These are phyloP conservation scores for Saururus chinensis DNA, from an alignment of 164 flowering plant species.

Conservation along the genomic window DNA sequence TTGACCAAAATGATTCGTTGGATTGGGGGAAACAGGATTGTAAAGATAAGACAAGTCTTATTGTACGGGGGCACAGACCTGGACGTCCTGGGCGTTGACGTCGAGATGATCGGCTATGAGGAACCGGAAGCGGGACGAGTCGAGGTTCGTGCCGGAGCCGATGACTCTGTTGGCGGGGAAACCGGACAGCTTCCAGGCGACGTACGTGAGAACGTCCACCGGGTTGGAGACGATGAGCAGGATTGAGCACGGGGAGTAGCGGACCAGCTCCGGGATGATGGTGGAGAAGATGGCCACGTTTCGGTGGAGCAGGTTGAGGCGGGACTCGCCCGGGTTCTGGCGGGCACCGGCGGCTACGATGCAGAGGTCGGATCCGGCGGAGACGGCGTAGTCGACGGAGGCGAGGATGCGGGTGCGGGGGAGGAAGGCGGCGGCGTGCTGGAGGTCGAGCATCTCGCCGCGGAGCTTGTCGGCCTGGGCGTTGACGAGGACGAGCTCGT, in stretches of 20 bases:
- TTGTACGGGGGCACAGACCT: constrained; percentile 15
- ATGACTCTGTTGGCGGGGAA: constrained; percentile 46
- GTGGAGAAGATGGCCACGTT: constrained; percentile 34
- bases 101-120: constrained; percentile 53
- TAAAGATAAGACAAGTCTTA: too few species aligned
- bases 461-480: constrained; percentile 59
- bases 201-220: constrained; percentile 44
- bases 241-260: constrained; percentile 31
- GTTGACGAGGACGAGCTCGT: constrained; percentile 75
- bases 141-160: constrained; percentile 60
- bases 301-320: constrained; percentile 56
- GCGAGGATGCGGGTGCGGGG: constrained; percentile 68
- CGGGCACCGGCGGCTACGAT: constrained; percentile 80
- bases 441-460: constrained; percentile 88
- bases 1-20: too few species aligned
- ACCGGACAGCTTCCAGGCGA: constrained; percentile 53
- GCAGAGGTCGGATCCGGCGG: constrained; percentile 64
- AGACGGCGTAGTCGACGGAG: constrained; percentile 42
- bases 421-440: constrained; percentile 84
- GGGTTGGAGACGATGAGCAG: constrained; percentile 48
- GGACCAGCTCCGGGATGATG: constrained; percentile 48
- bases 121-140: constrained; percentile 48
- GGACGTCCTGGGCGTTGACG: constrained; percentile 56
- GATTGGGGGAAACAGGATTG: too few species aligned
- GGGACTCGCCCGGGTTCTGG: constrained; percentile 59